A percentile compares a stretch with the other conserved stretches of the same genome.
Conservation (phyloP, 2,329 filamentous ascomycete species). For the Fusarium mundagurra region DNA sequence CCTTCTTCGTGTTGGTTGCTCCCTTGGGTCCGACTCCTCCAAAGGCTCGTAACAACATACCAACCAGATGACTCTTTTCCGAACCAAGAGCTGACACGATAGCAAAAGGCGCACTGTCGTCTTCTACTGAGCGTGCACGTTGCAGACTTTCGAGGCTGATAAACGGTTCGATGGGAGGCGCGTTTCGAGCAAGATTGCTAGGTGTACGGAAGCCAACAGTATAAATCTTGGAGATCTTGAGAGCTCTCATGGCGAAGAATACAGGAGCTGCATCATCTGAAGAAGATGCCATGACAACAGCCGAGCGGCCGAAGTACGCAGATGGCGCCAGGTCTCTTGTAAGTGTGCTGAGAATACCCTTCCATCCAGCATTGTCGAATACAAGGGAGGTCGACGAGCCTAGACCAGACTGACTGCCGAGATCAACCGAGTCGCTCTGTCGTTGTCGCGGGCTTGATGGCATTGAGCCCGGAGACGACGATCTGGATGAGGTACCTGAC, state of each 20-base stretch:
- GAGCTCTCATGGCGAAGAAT: conserved; percentile 80
- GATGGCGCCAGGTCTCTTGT: conserved; percentile 85
- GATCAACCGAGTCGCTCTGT: conserved; percentile 39
- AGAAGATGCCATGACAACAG: conserved; percentile 77
- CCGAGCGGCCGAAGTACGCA: conserved; percentile 79
- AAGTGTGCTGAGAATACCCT: conserved; percentile 82
- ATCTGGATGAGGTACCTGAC: conserved; percentile 52
- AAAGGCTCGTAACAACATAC: conserved; percentile 80
- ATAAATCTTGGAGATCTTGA: conserved; percentile 82
- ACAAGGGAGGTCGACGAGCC: conserved; percentile 67
- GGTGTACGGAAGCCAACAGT: conserved; percentile 82
- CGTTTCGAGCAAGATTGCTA: conserved; percentile 67
- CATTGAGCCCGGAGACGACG: conserved; percentile 58
- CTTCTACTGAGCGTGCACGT: conserved; percentile 59
- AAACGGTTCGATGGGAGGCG: conserved; percentile 79
- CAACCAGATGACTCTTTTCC: conserved; percentile 81
- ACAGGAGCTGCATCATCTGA: conserved; percentile 80
- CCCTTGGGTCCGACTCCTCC: conserved; percentile 52
- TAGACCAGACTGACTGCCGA: conserved; percentile 48
- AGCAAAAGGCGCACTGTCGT: conserved; percentile 74
- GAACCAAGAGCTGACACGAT: conserved; percentile 82
- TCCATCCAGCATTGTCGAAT: conserved; percentile 87
- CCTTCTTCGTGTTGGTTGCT: conserved; percentile 63
- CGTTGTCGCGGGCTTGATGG: conserved; percentile 59
- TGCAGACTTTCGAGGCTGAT: conserved; percentile 75